Evolutionary conservation across 2,329 filamentous ascomycete genomes (phyloP).

Genomic region (Intubia oerlemansii): DNA sequence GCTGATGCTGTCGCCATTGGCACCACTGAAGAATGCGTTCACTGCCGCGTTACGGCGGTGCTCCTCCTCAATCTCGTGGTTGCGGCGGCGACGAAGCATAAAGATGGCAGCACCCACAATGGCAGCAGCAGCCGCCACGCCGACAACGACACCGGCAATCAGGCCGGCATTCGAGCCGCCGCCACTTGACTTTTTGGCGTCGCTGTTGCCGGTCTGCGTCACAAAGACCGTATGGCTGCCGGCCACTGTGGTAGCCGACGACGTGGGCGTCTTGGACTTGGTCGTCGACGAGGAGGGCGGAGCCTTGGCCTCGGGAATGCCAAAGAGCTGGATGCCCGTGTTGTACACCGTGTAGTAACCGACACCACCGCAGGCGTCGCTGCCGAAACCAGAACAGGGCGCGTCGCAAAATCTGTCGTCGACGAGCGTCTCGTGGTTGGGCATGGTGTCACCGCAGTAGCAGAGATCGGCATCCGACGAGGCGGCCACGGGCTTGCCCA

Average conservation of each 20-base stretch:
- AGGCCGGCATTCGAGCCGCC: constrained; percentile 44
- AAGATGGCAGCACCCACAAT: constrained; percentile 51
- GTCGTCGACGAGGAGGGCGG: constrained; percentile 3
- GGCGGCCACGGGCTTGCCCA: constrained; percentile 35
- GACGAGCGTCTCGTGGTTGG: constrained; percentile 30
- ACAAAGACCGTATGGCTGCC: constrained; percentile 8
- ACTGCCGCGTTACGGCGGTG: constrained; percentile 64
- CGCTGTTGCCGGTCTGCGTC: constrained; percentile 10
- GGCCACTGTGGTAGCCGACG: constrained; percentile 7
- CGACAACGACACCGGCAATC: constrained; percentile 76
- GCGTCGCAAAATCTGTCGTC: constrained; percentile 39
- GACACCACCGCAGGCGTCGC: constrained; percentile 42
- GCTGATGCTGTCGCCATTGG: constrained; percentile 33
- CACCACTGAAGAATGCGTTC: constrained; percentile 49
- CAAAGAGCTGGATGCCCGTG: constrained; percentile 21
- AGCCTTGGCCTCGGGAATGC: constrained; percentile 11
- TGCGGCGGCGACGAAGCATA: constrained; percentile 53
- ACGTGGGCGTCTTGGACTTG: neutral
- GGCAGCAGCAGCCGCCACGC: constrained; percentile 46
- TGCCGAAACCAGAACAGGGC: constrained; percentile 39
- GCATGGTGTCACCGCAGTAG: constrained; percentile 52
- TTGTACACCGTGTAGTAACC: constrained; percentile 27
- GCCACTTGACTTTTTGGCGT: constrained; percentile 9
- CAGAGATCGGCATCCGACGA: constrained; percentile 41
- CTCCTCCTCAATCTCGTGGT: constrained; percentile 63